Evolutionary conservation across 2,329 filamentous ascomycete genomes (phyloP).

Genomic region (Fusarium equiseti): DNA sequence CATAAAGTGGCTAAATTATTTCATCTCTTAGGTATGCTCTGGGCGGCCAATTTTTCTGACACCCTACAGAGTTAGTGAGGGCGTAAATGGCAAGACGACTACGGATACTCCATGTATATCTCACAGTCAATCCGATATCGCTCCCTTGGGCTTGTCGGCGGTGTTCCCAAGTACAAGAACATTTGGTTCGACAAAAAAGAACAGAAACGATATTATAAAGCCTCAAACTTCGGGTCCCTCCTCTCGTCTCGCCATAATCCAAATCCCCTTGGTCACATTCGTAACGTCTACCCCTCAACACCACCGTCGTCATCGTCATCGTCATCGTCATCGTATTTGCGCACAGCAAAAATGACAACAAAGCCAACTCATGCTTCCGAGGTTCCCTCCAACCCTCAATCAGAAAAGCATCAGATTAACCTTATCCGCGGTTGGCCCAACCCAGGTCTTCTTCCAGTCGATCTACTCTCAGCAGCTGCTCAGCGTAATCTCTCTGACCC

Average conservation of each 20-base stretch:
- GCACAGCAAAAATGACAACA: conserved; percentile 7
- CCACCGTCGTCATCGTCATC: background rate
- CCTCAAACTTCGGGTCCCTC: background rate
- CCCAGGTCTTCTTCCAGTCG: conserved; percentile 71
- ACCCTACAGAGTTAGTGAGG: too few species aligned
- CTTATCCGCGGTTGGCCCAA: conserved; percentile 77
- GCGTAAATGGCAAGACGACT: background rate
- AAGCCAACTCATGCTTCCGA: conserved; percentile 30
- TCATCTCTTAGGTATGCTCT: too few species aligned
- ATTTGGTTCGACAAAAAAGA: background rate
- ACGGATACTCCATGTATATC: conserved; percentile 26
- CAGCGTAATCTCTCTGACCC: conserved; percentile 71
- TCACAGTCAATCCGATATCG: conserved; percentile 40
- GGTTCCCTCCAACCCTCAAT: conserved; percentile 36
- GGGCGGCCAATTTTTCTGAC: too few species aligned
- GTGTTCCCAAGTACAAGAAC: background rate
- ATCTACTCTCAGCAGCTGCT: conserved; percentile 71
- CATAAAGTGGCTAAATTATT: too few species aligned
- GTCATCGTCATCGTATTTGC: conserved; percentile 4
- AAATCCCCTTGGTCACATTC: conserved; percentile 6
- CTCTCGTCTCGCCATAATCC: background rate
- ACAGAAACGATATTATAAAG: background rate
- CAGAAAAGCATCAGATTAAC: conserved; percentile 65
- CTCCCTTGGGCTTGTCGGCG: conserved; percentile 15
- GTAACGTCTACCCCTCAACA: conserved; percentile 18